Evolutionary conservation across 2,329 filamentous ascomycete genomes (phyloP), one percentile per base, ranked within the genome.

Genomic region (Paecilomyces sp.): DNA sequence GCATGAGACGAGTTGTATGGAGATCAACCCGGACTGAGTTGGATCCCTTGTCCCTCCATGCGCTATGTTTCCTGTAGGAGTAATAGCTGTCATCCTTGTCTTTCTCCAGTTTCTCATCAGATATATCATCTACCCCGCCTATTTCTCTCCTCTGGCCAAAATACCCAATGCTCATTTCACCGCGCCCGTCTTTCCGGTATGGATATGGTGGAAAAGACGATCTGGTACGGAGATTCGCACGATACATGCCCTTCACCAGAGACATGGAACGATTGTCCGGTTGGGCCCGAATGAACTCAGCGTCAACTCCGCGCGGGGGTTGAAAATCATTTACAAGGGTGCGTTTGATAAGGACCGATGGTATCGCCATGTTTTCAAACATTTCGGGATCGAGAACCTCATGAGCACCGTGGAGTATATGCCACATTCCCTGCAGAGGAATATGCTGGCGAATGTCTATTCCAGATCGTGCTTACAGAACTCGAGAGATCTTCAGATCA

Each of bases 361-460:
- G 84, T 91, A 91, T 59, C 62, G 64, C 70, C 80, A 82, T 30
- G 79, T 86, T 28, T 91, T 91, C 72, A 73, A 81, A 56, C 89
- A 88, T 64, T 89, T 86, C 57, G 76, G 78, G n/a, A 74, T 79
- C 11, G 76, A 79, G 30, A 85, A 87, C 66, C 85, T 89, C 79
- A 91, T 92, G 72, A 87, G 88, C 1, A 84, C 84, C 22, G 73
- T 78, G 3, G 70, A 77, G 15, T 82, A 83, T 24, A 82, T 79
- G 34, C 75, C 80, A 1, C 90, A 92, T 69, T 85, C 87, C 0
- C 74, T 79, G 7, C 79, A 88, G 52, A 92, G 91, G 70, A 83
- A 88, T 18, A 88, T 91, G 83, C 76, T 92, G 25, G 87, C 86
- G 58, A 84, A 89, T 64, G 81, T 88, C 57, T 92, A 91, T 75